Evolutionary conservation across 495 filamentous ascomycete genomes (phyloP).

Genomic region (Penicillium daleae): DNA sequence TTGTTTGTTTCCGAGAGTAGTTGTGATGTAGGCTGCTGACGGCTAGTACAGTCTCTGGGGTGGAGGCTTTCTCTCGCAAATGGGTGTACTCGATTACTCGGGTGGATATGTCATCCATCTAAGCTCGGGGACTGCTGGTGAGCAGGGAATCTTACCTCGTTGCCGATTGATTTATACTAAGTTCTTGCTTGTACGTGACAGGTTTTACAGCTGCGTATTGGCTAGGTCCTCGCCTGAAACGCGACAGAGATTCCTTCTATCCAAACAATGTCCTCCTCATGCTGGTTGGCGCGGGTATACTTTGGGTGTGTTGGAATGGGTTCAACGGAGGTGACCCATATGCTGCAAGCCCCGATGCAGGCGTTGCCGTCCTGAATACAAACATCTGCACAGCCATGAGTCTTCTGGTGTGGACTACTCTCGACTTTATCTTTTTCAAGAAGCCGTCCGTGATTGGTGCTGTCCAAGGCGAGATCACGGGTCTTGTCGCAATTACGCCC

Average conservation of each 20-base stretch:
- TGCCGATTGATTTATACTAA: not conserved
- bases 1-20: conserved; percentile 19
- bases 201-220: conserved; percentile 58
- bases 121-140: conserved; percentile 55
- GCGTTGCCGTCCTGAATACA: conserved; percentile 61
- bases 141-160: not conserved
- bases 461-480: conserved; percentile 58
- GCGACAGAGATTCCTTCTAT: conserved; percentile 53
- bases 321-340: conserved; percentile 64
- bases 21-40: conserved; percentile 22
- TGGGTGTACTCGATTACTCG: conserved; percentile 61
- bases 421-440: conserved; percentile 52
- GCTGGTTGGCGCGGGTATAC: conserved; percentile 56
- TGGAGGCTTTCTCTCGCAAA: conserved; percentile 55
- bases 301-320: conserved; percentile 64
- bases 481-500: conserved; percentile 59
- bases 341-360: conserved; percentile 56
- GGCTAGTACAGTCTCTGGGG: conserved; percentile 51
- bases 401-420: conserved; percentile 51
- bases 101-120: conserved; percentile 64
- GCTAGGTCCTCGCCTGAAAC: conserved; percentile 55
- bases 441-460: conserved; percentile 58
- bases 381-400: conserved; percentile 58
- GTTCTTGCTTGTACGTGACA: not conserved
- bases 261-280: conserved; percentile 57